phyloP scores from a whole-genome alignment of 1,284 basidiomycete species.

The Pseudozyma sp. region DNA sequence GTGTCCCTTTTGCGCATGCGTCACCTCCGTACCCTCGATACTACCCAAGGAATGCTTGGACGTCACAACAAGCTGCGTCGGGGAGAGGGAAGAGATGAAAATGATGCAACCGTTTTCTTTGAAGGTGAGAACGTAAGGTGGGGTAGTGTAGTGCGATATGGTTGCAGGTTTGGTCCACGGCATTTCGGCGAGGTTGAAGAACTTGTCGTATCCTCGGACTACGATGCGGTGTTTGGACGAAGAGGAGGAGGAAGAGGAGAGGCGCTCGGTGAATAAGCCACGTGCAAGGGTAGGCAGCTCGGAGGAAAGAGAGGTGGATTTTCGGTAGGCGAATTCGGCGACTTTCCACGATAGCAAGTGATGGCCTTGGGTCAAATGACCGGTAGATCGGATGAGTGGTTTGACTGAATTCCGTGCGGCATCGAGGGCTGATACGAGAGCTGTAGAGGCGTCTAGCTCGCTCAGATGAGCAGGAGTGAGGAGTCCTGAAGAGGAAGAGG shows the following conservation, averaged over 20 bases:
- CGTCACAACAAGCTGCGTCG: conserved; percentile 82
- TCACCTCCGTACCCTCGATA: conserved; percentile 38
- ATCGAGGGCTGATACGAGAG: conserved; percentile 44
- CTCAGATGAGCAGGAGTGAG: conserved; percentile 15
- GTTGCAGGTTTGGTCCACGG: conserved; percentile 79
- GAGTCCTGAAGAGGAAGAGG: conserved; percentile 6
- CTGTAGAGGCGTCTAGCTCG: conserved; percentile 27
- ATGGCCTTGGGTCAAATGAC: conserved; percentile 34
- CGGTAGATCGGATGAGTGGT: conserved; percentile 51
- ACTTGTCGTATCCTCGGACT: conserved; percentile 96
- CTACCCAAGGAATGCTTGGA: conserved; percentile 79
- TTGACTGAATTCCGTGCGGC: conserved; percentile 29
- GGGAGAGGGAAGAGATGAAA: conserved; percentile 87
- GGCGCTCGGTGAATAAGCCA: conserved; percentile 62
- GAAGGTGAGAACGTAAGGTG: conserved; percentile 88
- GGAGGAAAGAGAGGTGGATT: conserved; percentile 48
- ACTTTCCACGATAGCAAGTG: conserved; percentile 63
- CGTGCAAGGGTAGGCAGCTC: conserved; percentile 66
- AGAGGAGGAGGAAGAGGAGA: conserved; percentile 23
- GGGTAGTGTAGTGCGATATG: conserved; percentile 74
- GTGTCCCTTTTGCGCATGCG: conserved; percentile 84
- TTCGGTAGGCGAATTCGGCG: conserved; percentile 66
- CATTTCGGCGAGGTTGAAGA: conserved; percentile 97
- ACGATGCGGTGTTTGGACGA: conserved; percentile 77
- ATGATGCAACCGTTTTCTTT: conserved; percentile 99